Base-by-base conservation (phyloP, 2,329 filamentous ascomycete species). In the Bipolaris oryzae region DNA sequence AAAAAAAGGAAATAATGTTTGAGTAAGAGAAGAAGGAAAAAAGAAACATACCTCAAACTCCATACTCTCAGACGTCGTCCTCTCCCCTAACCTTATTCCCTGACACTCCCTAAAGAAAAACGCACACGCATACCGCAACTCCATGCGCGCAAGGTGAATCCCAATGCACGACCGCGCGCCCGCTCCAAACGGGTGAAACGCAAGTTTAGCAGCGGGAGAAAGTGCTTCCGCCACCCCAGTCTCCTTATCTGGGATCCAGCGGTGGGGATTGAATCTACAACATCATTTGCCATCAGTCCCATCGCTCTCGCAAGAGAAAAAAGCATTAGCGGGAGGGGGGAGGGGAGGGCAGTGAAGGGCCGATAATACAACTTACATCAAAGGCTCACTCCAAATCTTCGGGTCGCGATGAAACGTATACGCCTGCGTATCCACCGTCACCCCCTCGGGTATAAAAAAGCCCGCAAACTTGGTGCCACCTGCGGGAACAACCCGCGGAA, bases 121-220 rank as follows among this genome's bases (percentile, higher is more conserved):
- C 0, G 82, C 81, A 0, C 80, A 76, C 0, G 78, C 82, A 34
- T 84, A 78, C 7, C 84, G 77, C 28, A 87, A 64, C 63, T 87
- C 84, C 72, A 84, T 84, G 20, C 77, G 74, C 0, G 89, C 88
- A 60, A 91, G 84, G 63, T 91, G 87, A 5, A 86, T 84, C 0
- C 88, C 89, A 5, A 91, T 78, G 62, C 89, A 91, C 74, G 88
- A 87, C 21, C 88, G 79, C 0, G 87, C 85, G 0, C 89, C 89
- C 16, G 84, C 88, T 1, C 87, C 86, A 70, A 91, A 91, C 0
- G 87, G 87, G 79, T 87, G 86, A 61, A 88, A 89, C 15, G 84
- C 84, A 2, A 82, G 79, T 50, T 83, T 81, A 0, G 74, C 73
- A 2, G 64, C 68, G 0, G 68, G 56, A 0, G 69, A 67, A 1